Percentiles rank a stretch among this genome's conserved stretches.
phyloP scores from a whole-genome alignment of 1,284 basidiomycete genomes.

The Pterulicium gracile region DNA sequence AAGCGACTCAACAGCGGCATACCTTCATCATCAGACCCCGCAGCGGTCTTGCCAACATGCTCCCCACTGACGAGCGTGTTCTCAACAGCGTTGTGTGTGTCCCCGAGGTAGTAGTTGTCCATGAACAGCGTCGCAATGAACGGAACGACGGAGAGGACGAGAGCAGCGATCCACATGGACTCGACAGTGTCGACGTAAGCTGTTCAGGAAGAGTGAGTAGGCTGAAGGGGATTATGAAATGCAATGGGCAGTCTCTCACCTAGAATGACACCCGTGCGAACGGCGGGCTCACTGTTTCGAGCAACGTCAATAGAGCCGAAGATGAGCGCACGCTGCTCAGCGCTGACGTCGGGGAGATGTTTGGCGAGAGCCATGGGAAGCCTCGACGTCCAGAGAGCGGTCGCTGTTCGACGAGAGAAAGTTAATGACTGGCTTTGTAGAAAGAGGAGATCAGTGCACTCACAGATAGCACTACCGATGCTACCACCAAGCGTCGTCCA shows the following conservation, averaged over 20 bases:
- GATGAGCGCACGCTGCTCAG: slow-evolving; percentile 8
- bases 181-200: slow-evolving; percentile 16
- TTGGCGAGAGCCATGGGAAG: slow-evolving; percentile 13
- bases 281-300: background rate
- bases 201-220: background rate
- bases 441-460: background rate
- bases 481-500: slow-evolving; percentile 15
- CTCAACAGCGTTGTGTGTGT: background rate
- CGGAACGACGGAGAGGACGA: slow-evolving; percentile 14
- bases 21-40: too few relatives aligned
- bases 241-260: slow-evolving; percentile 5
- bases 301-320: background rate
- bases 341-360: slow-evolving; percentile 12
- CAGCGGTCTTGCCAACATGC: too few relatives aligned
- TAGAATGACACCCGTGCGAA: background rate
- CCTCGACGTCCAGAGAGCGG: slow-evolving; percentile 15
- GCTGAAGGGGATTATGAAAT: slow-evolving; percentile 7
- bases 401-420: slow-evolving; percentile 8
- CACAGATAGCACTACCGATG: slow-evolving; percentile 13
- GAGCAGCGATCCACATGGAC: slow-evolving; percentile 14
- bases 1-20: too few relatives aligned
- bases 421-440: background rate
- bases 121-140: slow-evolving; percentile 14
- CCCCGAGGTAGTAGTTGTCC: slow-evolving; percentile 3
- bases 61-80: background rate